Evolutionary conservation across 1,284 basidiomycete species (phyloP).

Genomic region (Wallemia ichthyophaga): DNA sequence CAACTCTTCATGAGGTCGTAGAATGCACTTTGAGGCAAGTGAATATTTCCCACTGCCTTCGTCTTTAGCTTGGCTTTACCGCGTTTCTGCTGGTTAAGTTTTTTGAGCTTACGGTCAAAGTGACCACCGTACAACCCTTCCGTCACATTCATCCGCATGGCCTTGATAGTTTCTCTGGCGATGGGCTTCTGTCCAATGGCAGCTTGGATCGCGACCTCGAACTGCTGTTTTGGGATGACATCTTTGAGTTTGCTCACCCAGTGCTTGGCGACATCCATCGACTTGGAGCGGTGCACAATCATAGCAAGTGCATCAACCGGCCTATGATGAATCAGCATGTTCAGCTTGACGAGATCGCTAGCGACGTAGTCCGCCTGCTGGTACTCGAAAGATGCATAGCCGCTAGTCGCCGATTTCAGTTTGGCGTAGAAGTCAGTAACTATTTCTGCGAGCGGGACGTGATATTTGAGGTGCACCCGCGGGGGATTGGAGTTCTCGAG

Average conservation of each 20-base stretch:
- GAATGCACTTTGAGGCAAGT: background rate
- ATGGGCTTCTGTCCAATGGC: conserved; percentile 15
- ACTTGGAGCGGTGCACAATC: conserved; percentile 39
- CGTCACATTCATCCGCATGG: background rate
- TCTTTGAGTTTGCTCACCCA: conserved; percentile 73
- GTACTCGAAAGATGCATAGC: conserved; percentile 22
- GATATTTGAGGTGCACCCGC: conserved; percentile 46
- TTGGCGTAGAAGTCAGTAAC: conserved; percentile 80
- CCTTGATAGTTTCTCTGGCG: conserved; percentile 1
- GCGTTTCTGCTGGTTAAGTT: background rate
- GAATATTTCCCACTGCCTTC: background rate
- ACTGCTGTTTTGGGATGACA: conserved; percentile 36
- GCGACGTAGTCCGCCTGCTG: conserved; percentile 61
- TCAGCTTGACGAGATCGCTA: conserved; percentile 59
- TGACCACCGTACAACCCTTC: background rate
- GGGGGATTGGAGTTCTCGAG: conserved; percentile 27
- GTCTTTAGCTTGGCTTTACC: background rate
- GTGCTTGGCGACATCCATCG: conserved; percentile 34
- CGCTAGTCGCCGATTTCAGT: conserved; percentile 26
- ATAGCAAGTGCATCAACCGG: conserved; percentile 74
- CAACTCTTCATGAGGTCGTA: conserved; percentile 1
- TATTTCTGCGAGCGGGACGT: conserved; percentile 60
- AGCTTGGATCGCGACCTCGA: conserved; percentile 71
- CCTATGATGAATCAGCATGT: conserved; percentile 54
- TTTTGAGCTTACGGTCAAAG: background rate